phyloP scores from a whole-genome alignment of 345 rosid genomes.

The Ceriops zippeliana region DNA sequence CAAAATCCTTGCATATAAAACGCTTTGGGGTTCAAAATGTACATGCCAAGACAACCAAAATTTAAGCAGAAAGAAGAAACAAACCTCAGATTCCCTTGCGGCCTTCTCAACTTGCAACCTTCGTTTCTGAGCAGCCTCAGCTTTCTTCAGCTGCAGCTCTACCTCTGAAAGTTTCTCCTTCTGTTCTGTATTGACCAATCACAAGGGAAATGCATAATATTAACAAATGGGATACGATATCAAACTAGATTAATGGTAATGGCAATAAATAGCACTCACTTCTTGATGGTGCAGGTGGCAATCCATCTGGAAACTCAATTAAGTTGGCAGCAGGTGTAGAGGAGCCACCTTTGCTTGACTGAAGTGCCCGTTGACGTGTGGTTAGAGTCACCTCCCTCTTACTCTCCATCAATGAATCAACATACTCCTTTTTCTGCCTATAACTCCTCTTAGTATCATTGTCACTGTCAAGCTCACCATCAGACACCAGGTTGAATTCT shows the following conservation, averaged over 20 bases:
- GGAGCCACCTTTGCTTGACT: constrained; percentile 62
- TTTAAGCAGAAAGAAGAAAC: constrained; percentile 18
- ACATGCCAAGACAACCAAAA: not conserved
- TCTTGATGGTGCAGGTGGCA: constrained; percentile 90
- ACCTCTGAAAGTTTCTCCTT: constrained; percentile 80
- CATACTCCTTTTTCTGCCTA: constrained; percentile 49
- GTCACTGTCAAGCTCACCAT: constrained; percentile 44
- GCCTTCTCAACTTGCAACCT: constrained; percentile 89
- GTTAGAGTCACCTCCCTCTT: constrained; percentile 73
- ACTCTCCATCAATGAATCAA: constrained; percentile 48
- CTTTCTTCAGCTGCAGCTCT: constrained; percentile 85
- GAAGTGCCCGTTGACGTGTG: constrained; percentile 87
- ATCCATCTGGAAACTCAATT: constrained; percentile 84
- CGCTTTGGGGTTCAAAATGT: constrained; percentile 2
- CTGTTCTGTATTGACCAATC: constrained; percentile 44
- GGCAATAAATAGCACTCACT: constrained; percentile 44
- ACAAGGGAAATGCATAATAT: not conserved
- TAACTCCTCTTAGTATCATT: constrained; percentile 31
- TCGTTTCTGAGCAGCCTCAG: constrained; percentile 91
- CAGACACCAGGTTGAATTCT: constrained; percentile 50
- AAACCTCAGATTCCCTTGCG: constrained; percentile 79
- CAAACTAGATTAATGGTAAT: not conserved
- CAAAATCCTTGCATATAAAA: not conserved
- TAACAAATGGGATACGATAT: constrained; percentile 1
- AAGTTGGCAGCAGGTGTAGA: constrained; percentile 42